phyloP scores from a whole-genome alignment of 2,329 filamentous ascomycete species.

The Trichoderma afroharzianum region DNA sequence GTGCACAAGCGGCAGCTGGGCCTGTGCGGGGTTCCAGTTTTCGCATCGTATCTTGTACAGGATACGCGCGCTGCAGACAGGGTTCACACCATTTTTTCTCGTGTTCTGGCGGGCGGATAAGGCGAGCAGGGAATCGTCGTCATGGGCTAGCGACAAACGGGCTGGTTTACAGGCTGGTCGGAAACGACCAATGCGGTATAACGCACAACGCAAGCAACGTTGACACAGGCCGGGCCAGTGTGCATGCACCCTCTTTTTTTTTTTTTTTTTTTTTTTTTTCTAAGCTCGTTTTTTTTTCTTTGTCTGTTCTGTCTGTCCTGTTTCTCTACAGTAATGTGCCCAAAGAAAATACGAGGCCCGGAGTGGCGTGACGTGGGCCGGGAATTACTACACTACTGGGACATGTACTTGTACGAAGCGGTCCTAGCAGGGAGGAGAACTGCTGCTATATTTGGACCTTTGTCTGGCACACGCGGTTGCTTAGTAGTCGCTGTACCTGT shows the following conservation, averaged over 20 bases:
- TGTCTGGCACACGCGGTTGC: neutral
- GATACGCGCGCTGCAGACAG: neutral
- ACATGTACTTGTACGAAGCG: neutral
- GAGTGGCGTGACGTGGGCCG: conserved; percentile 11
- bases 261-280: neutral
- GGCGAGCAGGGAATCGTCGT: conserved; percentile 9
- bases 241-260: neutral
- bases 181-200: conserved; percentile 3
- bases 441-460: neutral
- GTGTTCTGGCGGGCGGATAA: conserved; percentile 15
- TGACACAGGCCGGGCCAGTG: neutral
- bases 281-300: neutral
- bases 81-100: conserved; percentile 12
- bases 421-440: neutral
- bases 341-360: conserved; percentile 7
- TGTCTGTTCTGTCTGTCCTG: neutral
- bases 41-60: conserved; percentile 15
- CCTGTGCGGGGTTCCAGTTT: neutral
- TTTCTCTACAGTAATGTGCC: neutral
- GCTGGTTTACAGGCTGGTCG: conserved; percentile 1
- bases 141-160: neutral
- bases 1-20: neutral
- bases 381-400: neutral
- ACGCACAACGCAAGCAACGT: conserved; percentile 15
- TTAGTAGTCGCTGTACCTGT: neutral